Conservation (phyloP, 2,329 filamentous ascomycete genomes). For the Colletotrichum trifolii region DNA sequence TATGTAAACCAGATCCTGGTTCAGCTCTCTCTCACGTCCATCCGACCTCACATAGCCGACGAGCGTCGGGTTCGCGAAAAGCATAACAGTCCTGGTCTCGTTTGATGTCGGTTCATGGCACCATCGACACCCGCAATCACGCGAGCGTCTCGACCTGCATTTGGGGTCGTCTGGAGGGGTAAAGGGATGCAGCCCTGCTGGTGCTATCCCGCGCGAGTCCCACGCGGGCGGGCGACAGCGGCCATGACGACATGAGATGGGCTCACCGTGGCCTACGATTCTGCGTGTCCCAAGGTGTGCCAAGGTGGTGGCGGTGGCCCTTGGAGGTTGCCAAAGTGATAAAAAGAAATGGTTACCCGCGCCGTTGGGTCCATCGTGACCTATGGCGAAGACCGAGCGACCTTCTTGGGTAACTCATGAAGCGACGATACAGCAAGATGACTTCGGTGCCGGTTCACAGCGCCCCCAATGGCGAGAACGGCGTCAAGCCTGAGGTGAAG, state of each 20-base stretch:
- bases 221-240: slow-evolving; percentile 27
- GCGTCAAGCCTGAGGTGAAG: slow-evolving; percentile 4
- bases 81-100: background rate
- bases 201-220: slow-evolving; percentile 27
- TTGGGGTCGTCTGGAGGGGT: slow-evolving; percentile 15
- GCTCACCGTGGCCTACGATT: background rate
- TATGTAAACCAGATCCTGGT: background rate
- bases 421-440: slow-evolving; percentile 1
- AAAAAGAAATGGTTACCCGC: background rate
- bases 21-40: background rate
- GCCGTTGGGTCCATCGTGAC: background rate
- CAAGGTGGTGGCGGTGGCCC: no score
- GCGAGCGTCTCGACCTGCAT: slow-evolving; percentile 31
- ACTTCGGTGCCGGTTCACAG: slow-evolving; percentile 23
- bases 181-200: no score
- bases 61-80: background rate
- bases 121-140: slow-evolving; percentile 30
- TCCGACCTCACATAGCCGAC: slow-evolving; percentile 2
- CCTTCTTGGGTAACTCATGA: background rate
- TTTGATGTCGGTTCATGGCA: slow-evolving; percentile 19
- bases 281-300: no score
- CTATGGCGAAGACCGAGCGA: background rate
- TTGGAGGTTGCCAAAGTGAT: background rate
- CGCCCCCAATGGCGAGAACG: slow-evolving; percentile 12
- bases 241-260: slow-evolving; percentile 30